Evolutionary conservation across 257 asterid genomes (phyloP).

Genomic region (Forsythia suspensa): DNA sequence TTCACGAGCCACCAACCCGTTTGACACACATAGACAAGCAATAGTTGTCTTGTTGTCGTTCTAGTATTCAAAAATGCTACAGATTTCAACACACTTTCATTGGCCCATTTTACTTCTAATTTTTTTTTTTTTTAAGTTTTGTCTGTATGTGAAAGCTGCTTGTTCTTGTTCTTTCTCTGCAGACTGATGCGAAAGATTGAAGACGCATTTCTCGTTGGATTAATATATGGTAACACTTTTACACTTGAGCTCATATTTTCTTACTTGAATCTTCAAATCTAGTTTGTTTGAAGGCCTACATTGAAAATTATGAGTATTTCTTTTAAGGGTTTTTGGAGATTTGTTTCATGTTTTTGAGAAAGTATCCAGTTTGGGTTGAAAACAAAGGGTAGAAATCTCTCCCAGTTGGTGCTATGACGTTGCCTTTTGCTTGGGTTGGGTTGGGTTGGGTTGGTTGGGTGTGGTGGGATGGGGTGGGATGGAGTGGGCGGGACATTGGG

Average conservation of each 20-base stretch:
- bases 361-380: background rate
- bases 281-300: conserved; percentile 23
- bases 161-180: conserved; percentile 13
- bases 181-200: conserved; percentile 34
- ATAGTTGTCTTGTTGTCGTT: background rate
- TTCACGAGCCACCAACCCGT: no score
- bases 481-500: no score
- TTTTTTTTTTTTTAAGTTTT: background rate
- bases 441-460: no score
- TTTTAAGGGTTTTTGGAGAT: conserved; percentile 15
- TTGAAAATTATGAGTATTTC: conserved; percentile 13
- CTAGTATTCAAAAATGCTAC: conserved; percentile 31
- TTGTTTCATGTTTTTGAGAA: conserved; percentile 11
- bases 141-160: background rate
- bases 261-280: conserved; percentile 40
- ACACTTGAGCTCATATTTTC: conserved; percentile 6
- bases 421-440: no score
- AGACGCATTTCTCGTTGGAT: conserved; percentile 35
- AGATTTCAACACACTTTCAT: conserved; percentile 11
- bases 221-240: conserved; percentile 32
- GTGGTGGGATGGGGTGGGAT: no score
- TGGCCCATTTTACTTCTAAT: background rate
- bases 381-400: no score
- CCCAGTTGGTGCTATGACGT: no score
- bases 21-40: background rate